Percentiles rank a stretch among this genome's conserved stretches.
phyloP scores from a whole-genome alignment of 2,329 filamentous ascomycete genomes.

The Pseudophaeomoniella oleicola region DNA sequence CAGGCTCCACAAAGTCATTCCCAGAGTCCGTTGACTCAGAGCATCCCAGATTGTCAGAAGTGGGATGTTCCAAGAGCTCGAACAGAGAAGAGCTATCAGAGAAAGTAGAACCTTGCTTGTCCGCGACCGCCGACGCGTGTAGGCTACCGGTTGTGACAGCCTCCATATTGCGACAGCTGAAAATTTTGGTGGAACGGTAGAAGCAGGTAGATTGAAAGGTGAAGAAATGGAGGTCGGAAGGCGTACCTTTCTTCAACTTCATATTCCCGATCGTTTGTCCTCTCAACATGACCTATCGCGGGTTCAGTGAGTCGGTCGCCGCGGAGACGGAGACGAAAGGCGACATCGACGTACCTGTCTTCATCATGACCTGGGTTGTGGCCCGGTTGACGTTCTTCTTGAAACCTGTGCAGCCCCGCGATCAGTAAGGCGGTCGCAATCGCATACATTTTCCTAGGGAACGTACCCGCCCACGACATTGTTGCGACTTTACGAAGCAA shows the following conservation, averaged over 20 bases:
- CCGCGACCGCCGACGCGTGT: no score
- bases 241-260: constrained; percentile 81
- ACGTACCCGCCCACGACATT: constrained; percentile 59
- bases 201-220: no score
- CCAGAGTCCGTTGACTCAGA: no score
- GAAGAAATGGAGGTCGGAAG: constrained; percentile 1
- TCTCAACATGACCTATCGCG: constrained; percentile 72
- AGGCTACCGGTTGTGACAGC: no score
- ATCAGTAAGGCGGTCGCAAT: constrained; percentile 12
- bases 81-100: no score
- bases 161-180: no score
- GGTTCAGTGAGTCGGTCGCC: constrained; percentile 1
- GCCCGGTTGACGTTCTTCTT: constrained; percentile 98
- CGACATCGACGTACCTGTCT: constrained; percentile 52
- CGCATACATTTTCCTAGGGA: constrained; percentile 1
- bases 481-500: constrained; percentile 12
- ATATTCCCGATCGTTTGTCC: constrained; percentile 96
- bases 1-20: no score
- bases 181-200: no score
- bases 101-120: no score
- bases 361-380: constrained; percentile 99
- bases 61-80: no score
- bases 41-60: no score
- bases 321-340: neutral
- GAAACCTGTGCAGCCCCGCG: constrained; percentile 42